Evolutionary conservation across 805 yeast genomes (phyloP).

Genomic region (Cyberlindnera bimundalis): DNA sequence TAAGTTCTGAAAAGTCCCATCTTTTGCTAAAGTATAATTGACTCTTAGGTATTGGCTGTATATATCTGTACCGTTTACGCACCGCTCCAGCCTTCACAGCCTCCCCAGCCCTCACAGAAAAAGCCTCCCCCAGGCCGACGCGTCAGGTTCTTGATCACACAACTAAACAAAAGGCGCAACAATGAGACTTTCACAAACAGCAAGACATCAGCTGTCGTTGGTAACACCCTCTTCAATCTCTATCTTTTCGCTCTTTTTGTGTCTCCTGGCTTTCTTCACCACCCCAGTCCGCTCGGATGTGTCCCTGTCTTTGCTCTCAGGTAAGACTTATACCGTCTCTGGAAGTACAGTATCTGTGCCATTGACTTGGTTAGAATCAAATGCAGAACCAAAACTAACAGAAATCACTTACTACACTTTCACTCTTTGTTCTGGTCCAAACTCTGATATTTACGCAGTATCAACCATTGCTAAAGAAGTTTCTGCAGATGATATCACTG

Average conservation of each 20-base stretch:
- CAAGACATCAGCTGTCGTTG: background rate
- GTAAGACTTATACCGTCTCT: slow-evolving; percentile 20
- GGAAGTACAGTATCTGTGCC: slow-evolving; percentile 29
- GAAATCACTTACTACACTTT: slow-evolving; percentile 47
- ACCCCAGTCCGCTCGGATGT: slow-evolving; percentile 24
- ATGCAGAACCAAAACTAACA: slow-evolving; percentile 41
- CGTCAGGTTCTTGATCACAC: too few species aligned
- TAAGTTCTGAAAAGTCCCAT: too few species aligned
- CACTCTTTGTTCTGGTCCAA: slow-evolving; percentile 66
- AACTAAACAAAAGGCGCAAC: background rate
- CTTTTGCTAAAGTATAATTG: too few species aligned
- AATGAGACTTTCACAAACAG: background rate
- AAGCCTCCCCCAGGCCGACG: too few species aligned
- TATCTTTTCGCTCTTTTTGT: background rate
- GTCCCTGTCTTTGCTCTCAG: slow-evolving; percentile 22
- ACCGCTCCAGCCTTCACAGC: too few species aligned
- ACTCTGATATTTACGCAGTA: slow-evolving; percentile 42
- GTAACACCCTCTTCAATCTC: background rate
- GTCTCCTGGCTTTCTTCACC: slow-evolving; percentile 1
- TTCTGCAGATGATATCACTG: slow-evolving; percentile 31
- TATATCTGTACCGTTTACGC: too few species aligned
- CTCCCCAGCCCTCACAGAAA: too few species aligned
- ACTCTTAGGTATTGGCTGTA: too few species aligned
- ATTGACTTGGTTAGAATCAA: slow-evolving; percentile 56
- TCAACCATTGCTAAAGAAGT: slow-evolving; percentile 29